Base-by-base conservation (phyloP, 2,329 filamentous ascomycete genomes). In the Botrytis squamosa region DNA sequence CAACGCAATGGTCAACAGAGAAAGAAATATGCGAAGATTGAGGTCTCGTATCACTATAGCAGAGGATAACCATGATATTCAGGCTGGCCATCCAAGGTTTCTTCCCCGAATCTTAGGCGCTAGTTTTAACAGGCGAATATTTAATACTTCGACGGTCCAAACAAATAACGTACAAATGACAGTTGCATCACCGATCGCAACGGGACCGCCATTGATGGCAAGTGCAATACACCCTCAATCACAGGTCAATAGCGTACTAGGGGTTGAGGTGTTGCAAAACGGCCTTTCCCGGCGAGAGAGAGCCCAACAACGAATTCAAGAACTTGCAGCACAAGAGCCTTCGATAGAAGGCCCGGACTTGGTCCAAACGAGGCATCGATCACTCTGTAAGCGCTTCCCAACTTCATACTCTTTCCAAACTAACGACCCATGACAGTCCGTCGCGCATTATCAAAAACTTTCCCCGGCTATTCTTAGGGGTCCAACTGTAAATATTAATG, bases 1-100 rank as follows among this genome's bases (percentile, higher is more conserved):
- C 8, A 96, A 97, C 78, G 87, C 88, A 25, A 97, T 97, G 92
- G 94, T 97, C 9, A 90, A 93, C 33, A 88, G 93, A 57, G 94
- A 97, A 82, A 87, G 92, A 25, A 88, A 92, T 38, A 84, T 94
- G 20, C 85, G 91, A 42, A 85, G 87, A 49, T 70, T 81, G 69
- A 75, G 79, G 38, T 76, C 78, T 22, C 74, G 76, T 63, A 72
- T 80, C 22, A 76, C 57, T 18, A 71, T 77, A 4, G 60, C 75
- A 38, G 76, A 78, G 55, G 74, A 76, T 44, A 66, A 74, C 25
- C 46, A 65, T 42, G 70, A 67, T 67, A 25, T 52, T 66, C 4
- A 74, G 75, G 57, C 60, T n/a, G 70, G 62, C 60, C 5, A 74
- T 74, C 22, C 42, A 60, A 73, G 75, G 64, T 65, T 44, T 42